Percentiles rank a stretch among this genome's conserved stretches.
Conservation (phyloP, 441 rosid genomes). For the Eutrema salsugineum region DNA sequence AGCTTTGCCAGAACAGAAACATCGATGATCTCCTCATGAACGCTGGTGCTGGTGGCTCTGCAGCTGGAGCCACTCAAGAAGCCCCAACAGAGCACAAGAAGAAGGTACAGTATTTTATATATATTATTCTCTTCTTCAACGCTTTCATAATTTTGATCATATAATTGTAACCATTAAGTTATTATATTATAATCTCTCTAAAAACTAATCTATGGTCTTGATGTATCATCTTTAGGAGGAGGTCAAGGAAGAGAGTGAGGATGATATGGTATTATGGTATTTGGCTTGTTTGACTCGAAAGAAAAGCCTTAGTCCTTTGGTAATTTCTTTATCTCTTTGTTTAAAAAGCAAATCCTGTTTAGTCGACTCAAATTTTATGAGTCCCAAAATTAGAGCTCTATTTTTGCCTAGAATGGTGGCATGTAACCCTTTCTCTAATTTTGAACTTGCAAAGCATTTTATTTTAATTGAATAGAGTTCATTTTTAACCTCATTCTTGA, state of each 20-base stretch:
- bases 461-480: too few species aligned
- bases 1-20: slow-evolving; percentile 48
- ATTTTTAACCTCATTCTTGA: too few species aligned
- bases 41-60: slow-evolving; percentile 50
- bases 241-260: slow-evolving; percentile 49
- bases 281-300: slow-evolving; percentile 40
- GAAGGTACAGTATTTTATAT: too few species aligned
- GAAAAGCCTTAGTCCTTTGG: not conserved
- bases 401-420: too few species aligned
- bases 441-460: too few species aligned
- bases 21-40: slow-evolving; percentile 48
- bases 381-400: too few species aligned
- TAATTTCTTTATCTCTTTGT: too few species aligned
- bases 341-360: too few species aligned
- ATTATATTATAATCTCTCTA: not conserved
- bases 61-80: slow-evolving; percentile 34
- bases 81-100: slow-evolving; percentile 26
- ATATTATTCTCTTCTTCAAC: not conserved
- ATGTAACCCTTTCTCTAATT: too few species aligned
- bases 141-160: not conserved
- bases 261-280: slow-evolving; percentile 47
- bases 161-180: not conserved
- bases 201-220: not conserved
- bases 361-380: too few species aligned
- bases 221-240: slow-evolving; percentile 31